These are phyloP conservation scores for Chloris gayana DNA, from an alignment of 176 grass and related monocot genomes.

Conservation along the genomic window DNA sequence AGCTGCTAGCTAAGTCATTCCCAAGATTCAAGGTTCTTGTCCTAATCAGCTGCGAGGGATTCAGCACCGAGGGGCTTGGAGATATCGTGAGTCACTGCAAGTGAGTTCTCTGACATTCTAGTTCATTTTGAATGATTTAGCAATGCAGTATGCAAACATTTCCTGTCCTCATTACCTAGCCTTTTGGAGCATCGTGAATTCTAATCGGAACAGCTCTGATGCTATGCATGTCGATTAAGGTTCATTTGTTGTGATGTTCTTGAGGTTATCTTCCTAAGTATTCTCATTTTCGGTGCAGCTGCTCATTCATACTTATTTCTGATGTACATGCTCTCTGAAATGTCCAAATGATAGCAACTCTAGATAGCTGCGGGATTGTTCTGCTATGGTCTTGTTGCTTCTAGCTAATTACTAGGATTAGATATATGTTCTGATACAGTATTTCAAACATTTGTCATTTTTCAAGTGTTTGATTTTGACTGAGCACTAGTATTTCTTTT, in stretches of 20 bases:
- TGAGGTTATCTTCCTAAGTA: neutral
- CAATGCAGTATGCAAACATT: neutral
- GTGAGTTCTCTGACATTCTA: slow-evolving; percentile 37
- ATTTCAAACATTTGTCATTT: neutral
- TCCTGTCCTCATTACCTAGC: neutral
- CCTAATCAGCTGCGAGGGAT: slow-evolving; percentile 78
- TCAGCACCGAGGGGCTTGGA: slow-evolving; percentile 76
- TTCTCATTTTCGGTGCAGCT: neutral
- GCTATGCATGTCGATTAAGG: neutral
- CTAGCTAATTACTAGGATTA: neutral
- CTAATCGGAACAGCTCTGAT: neutral
- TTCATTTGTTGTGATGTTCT: neutral
- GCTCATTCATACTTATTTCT: neutral
- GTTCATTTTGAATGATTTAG: neutral
- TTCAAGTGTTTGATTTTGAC: neutral
- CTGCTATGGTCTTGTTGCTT: neutral
- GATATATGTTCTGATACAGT: neutral
- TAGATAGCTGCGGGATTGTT: neutral
- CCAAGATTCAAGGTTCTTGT: slow-evolving; percentile 61
- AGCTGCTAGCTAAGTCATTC: slow-evolving; percentile 66
- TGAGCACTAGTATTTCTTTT: neutral
- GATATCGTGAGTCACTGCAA: slow-evolving; percentile 76
- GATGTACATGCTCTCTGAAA: neutral
- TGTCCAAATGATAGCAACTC: neutral
- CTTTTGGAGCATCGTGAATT: neutral